phyloP scores from a whole-genome alignment of 495 filamentous ascomycete genomes.

The Peziza echinospora region DNA sequence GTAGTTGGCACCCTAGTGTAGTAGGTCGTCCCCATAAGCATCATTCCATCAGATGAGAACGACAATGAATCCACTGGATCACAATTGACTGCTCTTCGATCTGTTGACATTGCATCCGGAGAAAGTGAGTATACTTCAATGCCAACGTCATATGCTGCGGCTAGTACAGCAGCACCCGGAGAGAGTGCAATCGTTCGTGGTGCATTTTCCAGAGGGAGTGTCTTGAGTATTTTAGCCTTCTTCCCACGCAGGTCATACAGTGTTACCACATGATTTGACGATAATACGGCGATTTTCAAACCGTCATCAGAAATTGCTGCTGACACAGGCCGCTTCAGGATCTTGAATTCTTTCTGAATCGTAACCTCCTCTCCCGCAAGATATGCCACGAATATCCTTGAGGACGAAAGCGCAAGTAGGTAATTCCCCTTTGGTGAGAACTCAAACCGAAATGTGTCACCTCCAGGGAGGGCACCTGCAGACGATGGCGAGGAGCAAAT shows the following conservation, averaged over 20 bases:
- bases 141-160: conserved; percentile 65
- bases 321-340: conserved; percentile 50
- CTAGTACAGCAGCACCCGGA: conserved; percentile 58
- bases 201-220: conserved; percentile 51
- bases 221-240: conserved; percentile 42
- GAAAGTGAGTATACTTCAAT: conserved; percentile 69
- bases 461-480: conserved; percentile 55
- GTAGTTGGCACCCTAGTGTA: conserved; percentile 42
- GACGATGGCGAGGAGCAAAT: conserved; percentile 70
- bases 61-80: conserved; percentile 52
- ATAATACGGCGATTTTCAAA: conserved; percentile 52
- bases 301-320: conserved; percentile 66
- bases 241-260: conserved; percentile 45
- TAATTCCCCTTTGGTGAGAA: conserved; percentile 53
- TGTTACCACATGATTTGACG: conserved; percentile 60
- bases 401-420: conserved; percentile 66
- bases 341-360: conserved; percentile 60
- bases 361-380: conserved; percentile 31
- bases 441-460: conserved; percentile 67
- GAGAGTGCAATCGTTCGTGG: conserved; percentile 61
- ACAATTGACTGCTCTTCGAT: conserved; percentile 63
- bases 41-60: conserved; percentile 66
- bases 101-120: conserved; percentile 36
- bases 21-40: conserved; percentile 61
- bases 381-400: conserved; percentile 61